Base-by-base conservation (phyloP, 805 yeast species). In the Candida dendrica region DNA sequence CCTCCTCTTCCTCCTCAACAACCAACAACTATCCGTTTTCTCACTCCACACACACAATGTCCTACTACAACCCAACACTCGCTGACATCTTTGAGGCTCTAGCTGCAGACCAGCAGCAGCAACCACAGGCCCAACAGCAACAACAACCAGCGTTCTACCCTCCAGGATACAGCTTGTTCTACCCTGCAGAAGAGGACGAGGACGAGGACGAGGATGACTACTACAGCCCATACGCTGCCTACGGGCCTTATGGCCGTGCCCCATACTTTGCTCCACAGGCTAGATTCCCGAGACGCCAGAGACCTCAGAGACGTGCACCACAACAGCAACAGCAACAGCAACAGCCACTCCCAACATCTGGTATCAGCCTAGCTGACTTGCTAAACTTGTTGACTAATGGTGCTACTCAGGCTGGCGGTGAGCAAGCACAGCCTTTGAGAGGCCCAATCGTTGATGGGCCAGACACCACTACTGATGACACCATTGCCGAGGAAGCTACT, bases 51-150 rank as follows among this genome's bases (percentile, higher is more conserved):
- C 39, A 16, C 14, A 38, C 33, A 36, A 44, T 44, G 47, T 32
- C 47, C 9, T 44, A 41, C 42, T 48, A 48, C 50, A 48, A 44
- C 46, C 34, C 41, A 4, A 34, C 53, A 16, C 45, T 52, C 22
- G 55, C 52, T n/a, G 55, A 50, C 34, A 36, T 52, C 43, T 33
- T 52, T 36, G 42, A 47, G 17, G 54, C 56, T 11, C 39, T 50
- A n/a, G 47, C 48, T 14, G 41, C 43, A 29, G 43, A 42, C 19
- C 40, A 33, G 24, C 42, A 42, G 16, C 48, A 42, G 20, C 44
- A 43, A 19, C 42, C 40, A 36, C 34, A 32, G 11, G 39, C 34
- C n/a, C 24, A 26, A n/a, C 36, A 36, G 10, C 24, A 34, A 30
- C 39, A 27, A 10, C 32, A 18, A 17, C 42, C 10, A 13, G 6